Percentiles rank a stretch among this genome's conserved stretches.
Evolutionary conservation across 352 stramenopile species (phyloP).

Genomic region (Pythium dissimile): DNA sequence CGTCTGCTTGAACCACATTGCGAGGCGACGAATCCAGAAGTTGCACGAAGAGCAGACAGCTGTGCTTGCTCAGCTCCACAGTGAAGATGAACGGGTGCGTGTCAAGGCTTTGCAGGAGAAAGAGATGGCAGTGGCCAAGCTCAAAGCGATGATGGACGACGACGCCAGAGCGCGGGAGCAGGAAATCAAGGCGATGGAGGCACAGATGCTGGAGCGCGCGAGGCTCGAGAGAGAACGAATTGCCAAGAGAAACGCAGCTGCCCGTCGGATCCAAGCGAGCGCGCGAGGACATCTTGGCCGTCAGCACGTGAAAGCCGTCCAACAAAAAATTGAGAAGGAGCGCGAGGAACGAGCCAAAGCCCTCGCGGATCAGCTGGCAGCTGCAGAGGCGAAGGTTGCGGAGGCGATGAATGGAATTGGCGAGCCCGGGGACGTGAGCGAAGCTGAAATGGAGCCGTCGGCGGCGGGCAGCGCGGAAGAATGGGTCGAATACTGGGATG

Average conservation of each 20-base stretch:
- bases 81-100: constrained; percentile 52
- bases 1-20: constrained; percentile 52
- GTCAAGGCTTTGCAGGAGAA: constrained; percentile 62
- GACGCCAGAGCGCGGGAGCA: constrained; percentile 58
- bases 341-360: constrained; percentile 50
- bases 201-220: constrained; percentile 73
- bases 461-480: constrained; percentile 37
- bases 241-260: constrained; percentile 40
- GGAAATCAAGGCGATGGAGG: constrained; percentile 66
- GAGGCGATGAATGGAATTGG: constrained; percentile 27
- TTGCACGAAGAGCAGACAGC: constrained; percentile 43
- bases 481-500: constrained; percentile 90
- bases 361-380: constrained; percentile 56
- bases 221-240: constrained; percentile 61
- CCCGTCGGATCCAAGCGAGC: constrained; percentile 53
- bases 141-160: constrained; percentile 73
- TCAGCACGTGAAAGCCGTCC: constrained; percentile 45
- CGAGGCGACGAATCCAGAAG: constrained; percentile 35
- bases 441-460: background rate
- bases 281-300: constrained; percentile 59
- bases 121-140: constrained; percentile 54
- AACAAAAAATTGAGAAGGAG: constrained; percentile 64
- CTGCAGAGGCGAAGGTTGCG: constrained; percentile 51
- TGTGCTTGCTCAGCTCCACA: constrained; percentile 51
- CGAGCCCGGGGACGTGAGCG: constrained; percentile 4